These are phyloP conservation scores for Graphilbum fragrans DNA, from an alignment of 2,329 filamentous ascomycete genomes.

Conservation along the genomic window DNA sequence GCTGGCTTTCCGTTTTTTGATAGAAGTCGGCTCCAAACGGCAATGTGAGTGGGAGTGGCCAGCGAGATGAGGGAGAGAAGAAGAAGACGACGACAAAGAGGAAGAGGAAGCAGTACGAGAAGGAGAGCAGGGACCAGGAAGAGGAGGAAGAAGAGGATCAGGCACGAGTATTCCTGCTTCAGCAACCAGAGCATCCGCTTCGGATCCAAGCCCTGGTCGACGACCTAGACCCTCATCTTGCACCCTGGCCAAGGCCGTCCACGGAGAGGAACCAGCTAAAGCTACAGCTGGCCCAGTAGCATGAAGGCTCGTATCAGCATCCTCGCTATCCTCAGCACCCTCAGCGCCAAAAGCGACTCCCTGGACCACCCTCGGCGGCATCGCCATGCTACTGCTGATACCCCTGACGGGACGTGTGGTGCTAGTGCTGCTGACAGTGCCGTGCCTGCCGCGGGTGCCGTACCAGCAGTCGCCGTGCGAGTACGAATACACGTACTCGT, in stretches of 20 bases:
- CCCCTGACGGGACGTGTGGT: background rate
- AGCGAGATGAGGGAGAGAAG: background rate
- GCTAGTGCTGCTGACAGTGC: background rate
- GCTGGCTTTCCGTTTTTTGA: background rate
- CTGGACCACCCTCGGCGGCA: no score
- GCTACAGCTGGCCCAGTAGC: no score
- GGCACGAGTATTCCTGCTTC: background rate
- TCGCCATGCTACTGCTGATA: background rate
- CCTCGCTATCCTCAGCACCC: background rate
- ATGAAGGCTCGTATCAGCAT: background rate
- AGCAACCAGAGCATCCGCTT: no score
- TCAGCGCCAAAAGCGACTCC: no score
- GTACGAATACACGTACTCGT: no score
- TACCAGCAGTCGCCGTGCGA: no score
- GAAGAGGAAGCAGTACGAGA: background rate
- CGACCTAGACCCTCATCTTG: slow-evolving; percentile 2
- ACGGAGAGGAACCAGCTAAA: no score
- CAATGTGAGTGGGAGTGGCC: background rate
- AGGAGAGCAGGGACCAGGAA: background rate
- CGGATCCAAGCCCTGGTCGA: background rate
- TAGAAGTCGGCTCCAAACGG: background rate
- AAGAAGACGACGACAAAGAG: background rate
- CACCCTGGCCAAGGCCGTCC: slow-evolving; percentile 2
- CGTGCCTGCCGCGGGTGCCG: background rate
- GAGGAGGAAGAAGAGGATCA: background rate